phyloP scores from a whole-genome alignment of 2,329 filamentous ascomycete genomes.

The Clonostachys rosea region DNA sequence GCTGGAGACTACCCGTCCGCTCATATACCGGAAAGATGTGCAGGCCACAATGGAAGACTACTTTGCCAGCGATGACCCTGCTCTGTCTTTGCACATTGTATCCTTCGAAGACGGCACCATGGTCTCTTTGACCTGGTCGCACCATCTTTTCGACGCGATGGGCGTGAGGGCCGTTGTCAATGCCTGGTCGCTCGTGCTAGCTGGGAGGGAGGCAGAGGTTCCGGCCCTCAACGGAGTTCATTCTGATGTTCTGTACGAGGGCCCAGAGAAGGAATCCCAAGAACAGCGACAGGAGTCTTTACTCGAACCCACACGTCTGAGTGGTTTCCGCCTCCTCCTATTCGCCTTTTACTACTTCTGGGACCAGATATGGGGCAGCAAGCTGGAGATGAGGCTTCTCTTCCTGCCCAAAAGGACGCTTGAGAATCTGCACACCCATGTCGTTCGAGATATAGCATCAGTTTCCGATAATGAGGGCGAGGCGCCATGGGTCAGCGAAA shows the following conservation, averaged over 20 bases:
- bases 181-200: slow-evolving; percentile 39
- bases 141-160: slow-evolving; percentile 41
- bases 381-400: slow-evolving; percentile 27
- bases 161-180: slow-evolving; percentile 33
- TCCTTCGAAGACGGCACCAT: slow-evolving; percentile 45
- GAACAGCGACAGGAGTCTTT: no score
- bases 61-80: slow-evolving; percentile 33
- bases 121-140: slow-evolving; percentile 37
- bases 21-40: slow-evolving; percentile 1
- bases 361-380: slow-evolving; percentile 19
- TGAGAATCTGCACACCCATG: slow-evolving; percentile 1
- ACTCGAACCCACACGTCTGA: no score
- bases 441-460: background rate
- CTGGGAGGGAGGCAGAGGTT: slow-evolving; percentile 33
- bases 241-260: slow-evolving; percentile 24
- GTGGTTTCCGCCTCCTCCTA: no score
- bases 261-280: slow-evolving; percentile 9
- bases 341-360: slow-evolving; percentile 15
- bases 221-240: slow-evolving; percentile 22
- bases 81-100: slow-evolving; percentile 40
- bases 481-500: slow-evolving; percentile 34
- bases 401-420: slow-evolving; percentile 24
- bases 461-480: background rate
- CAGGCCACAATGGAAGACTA: slow-evolving; percentile 28
- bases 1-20: background rate